Evolutionary conservation across 257 asterid genomes (phyloP), one percentile per base, ranked within the genome.

Genomic region (Ballota nigra): DNA sequence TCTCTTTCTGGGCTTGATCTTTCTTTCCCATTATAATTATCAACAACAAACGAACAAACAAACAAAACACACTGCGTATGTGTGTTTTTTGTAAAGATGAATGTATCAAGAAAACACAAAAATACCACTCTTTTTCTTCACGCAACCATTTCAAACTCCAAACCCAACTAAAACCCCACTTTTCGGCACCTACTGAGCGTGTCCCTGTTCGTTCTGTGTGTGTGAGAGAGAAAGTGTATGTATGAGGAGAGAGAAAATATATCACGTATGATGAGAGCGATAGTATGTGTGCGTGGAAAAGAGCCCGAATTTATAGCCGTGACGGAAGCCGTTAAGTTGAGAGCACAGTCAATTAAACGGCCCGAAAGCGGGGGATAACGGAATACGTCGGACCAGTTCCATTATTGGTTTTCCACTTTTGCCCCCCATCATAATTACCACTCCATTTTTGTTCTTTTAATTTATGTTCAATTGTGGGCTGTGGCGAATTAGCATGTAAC

Each of bases 51-150:
- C n/a, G n/a, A 29, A 29, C 34, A 5, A 20, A 28, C 53, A 10
- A 29, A 52, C 1, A 52, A 26, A 41, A 52, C 71, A 64, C 6
- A 36, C 4, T 45, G 62, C 18, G 62, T n/a, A n/a, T 69, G 63
- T 72, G 12, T 71, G 18, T 31, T 15, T 28, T 3, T 22, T 40
- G 47, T 31, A 28, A 49, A 19, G 45, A 15, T 52, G 77, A 77
- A 64, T 72, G 24, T 69, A 55, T 75, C 88, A 75, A 81, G 80
- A 69, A 75, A 82, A 70, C 68, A 75, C 87, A 85, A 24, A 83
- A 95, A 87, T 89, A 51, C 88, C 67, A 82, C 81, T 55, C 92
- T 83, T 88, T 78, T 58, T 51, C 31, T 87, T 92, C 78, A 92
- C 92, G 96, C 95, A 78, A 92, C 80, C 80, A 87, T 73, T 86